A percentile compares a stretch with the other conserved stretches of the same genome.
Evolutionary conservation across 345 rosid species (phyloP).

Genomic region (Salix purpurea): DNA sequence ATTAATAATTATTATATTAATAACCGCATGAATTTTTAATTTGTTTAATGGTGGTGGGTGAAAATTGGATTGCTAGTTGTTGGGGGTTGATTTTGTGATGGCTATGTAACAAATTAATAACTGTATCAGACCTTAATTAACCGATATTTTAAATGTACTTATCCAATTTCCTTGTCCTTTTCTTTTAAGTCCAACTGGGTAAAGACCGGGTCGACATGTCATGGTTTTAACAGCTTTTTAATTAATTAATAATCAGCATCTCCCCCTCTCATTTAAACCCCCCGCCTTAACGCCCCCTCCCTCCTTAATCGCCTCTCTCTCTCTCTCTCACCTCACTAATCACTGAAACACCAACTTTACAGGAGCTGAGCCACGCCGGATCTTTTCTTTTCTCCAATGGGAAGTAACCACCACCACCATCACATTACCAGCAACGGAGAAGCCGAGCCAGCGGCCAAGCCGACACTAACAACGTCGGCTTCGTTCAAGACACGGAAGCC

Average conservation of each 20-base stretch:
- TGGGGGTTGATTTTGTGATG: too few species aligned
- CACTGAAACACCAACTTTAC: neutral
- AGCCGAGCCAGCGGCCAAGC: conserved; percentile 6
- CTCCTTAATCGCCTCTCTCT: conserved; percentile 12
- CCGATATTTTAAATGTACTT: too few species aligned
- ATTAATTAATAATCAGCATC: neutral
- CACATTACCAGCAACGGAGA: conserved; percentile 31
- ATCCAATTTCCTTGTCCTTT: too few species aligned
- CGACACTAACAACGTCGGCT: conserved; percentile 28
- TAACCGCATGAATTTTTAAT: too few species aligned
- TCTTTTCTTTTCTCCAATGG: conserved; percentile 24
- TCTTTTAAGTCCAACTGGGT: too few species aligned
- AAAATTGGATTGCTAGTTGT: too few species aligned
- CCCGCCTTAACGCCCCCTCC: conserved; percentile 29
- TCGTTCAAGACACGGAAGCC: conserved; percentile 42
- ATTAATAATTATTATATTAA: too few species aligned
- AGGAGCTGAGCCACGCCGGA: conserved; percentile 19
- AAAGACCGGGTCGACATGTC: too few species aligned
- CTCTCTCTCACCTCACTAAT: neutral
- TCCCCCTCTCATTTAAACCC: conserved; percentile 16
- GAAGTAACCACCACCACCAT: conserved; percentile 8
- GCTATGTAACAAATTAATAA: too few species aligned
- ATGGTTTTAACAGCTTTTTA: neutral
- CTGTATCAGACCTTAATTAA: too few species aligned
- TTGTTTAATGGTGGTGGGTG: too few species aligned